These are phyloP conservation scores for Rhodamnia argentea DNA, from an alignment of 345 rosid species.

Conservation along the genomic window DNA sequence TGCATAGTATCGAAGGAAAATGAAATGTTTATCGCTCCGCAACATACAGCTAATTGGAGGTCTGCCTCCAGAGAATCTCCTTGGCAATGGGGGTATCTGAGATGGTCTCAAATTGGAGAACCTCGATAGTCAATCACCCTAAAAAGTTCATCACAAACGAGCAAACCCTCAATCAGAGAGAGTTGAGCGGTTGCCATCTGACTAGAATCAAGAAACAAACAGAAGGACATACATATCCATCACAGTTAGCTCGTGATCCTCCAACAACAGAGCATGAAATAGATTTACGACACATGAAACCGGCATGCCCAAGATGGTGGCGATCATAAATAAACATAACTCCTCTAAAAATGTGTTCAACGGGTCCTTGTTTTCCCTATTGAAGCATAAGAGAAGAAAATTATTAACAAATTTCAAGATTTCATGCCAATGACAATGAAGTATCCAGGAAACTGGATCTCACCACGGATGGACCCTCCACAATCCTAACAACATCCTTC, in stretches of 20 bases:
- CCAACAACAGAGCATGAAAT: constrained; percentile 69
- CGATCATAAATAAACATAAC: constrained; percentile 75
- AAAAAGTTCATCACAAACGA: constrained; percentile 1
- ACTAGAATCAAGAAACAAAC: background rate
- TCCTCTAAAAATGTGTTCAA: constrained; percentile 75
- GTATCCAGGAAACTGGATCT: constrained; percentile 13
- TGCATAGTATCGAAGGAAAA: background rate
- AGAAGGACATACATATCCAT: constrained; percentile 47
- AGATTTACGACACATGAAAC: constrained; percentile 81
- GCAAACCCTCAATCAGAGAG: background rate
- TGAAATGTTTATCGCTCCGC: background rate
- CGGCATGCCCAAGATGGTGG: constrained; percentile 95
- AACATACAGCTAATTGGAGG: constrained; percentile 56
- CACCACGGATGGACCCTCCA: constrained; percentile 90
- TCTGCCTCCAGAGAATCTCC: constrained; percentile 72
- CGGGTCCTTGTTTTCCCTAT: constrained; percentile 94
- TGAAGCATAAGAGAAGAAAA: background rate
- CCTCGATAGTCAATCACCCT: background rate
- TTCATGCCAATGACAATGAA: background rate
- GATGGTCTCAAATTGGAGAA: constrained; percentile 31
- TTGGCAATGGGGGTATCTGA: constrained; percentile 33
- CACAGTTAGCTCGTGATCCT: constrained; percentile 59
- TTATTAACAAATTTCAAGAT: background rate
- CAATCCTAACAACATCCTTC: constrained; percentile 70
- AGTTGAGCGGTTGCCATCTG: background rate